Evolutionary conservation across 805 yeast species (phyloP), one percentile per base, ranked within the genome.

Genomic region (Lipomyces orientalis): DNA sequence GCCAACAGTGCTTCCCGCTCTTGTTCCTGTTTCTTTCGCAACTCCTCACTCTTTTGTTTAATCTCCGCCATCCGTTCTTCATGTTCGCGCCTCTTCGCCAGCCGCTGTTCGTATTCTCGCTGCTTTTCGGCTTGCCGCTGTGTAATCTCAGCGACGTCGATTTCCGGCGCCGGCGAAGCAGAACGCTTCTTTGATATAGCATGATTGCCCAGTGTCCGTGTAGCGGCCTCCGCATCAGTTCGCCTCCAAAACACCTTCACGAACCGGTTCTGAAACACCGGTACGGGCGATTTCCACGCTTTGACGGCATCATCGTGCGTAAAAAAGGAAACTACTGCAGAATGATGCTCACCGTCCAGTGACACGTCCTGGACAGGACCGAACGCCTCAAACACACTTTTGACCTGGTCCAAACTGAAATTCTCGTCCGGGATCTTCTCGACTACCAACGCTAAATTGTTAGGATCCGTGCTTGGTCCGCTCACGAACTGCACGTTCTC

Each of bases 181-280:
- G 65, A 58, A 31, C 67, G 55, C 51, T 66, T 59, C 16, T 66
- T 51, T 14, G 34, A 10, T 14, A 22, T 0, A 5, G 54, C 34
- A 22, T 22, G 31, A n/a, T 52, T 8, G 14, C 10, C 54, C 19
- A 60, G 39, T 29, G 39, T 16, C 39, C 57, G 52, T 16, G 33
- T 60, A 7, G 54, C 59, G 29, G 31, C 60, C 39, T 68, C 71
- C 29, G 49, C 69, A 35, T 66, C 71, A 10, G 72, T 67, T 56
- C 68, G 70, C 31, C 79, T 78, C 81, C 83, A 84, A 73, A 74
- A 83, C 52, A 84, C 80, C 73, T 84, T 84, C 68, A 84, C 80
- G 67, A 83, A 83, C 61, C 87, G 79, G 76, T 84, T 84, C 62
- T 79, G 81, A 69, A 84, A 84, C 16, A 84, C 79, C 5, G 86